Evolutionary conservation across 2,329 filamentous ascomycete species (phyloP).

Genomic region (Verticillium albo-atrum): DNA sequence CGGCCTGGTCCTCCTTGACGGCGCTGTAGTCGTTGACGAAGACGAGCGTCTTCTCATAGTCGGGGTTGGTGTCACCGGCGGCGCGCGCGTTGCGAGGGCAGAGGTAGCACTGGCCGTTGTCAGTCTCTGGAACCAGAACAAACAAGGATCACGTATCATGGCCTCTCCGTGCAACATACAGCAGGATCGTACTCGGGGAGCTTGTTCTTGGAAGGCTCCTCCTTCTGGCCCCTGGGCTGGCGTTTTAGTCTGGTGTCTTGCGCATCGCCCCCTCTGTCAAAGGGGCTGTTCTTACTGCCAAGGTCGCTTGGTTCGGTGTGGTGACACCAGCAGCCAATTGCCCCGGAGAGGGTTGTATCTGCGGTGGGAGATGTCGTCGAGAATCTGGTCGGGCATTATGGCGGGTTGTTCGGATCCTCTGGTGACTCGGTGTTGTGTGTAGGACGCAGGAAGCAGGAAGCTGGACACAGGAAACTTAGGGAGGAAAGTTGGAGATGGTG

Average conservation of each 20-base stretch:
- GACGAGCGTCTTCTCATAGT: slow-evolving; percentile 82
- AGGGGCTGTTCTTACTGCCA: slow-evolving; percentile 72
- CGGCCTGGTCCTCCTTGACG: slow-evolving; percentile 86
- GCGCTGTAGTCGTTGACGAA: slow-evolving; percentile 98
- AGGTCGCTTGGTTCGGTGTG: slow-evolving; percentile 91
- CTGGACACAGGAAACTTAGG: not conserved
- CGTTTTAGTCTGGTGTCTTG: not conserved
- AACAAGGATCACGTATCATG: no score
- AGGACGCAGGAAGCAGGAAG: not conserved
- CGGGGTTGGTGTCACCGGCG: slow-evolving; percentile 78
- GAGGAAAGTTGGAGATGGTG: not conserved
- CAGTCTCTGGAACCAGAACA: not conserved
- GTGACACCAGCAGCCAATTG: slow-evolving; percentile 90
- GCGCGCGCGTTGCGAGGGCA: slow-evolving; percentile 90
- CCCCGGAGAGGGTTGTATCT: slow-evolving; percentile 89
- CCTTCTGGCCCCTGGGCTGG: slow-evolving; percentile 65
- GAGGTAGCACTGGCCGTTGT: slow-evolving; percentile 70
- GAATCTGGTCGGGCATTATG: slow-evolving; percentile 67
- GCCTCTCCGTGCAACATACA: slow-evolving; percentile 29
- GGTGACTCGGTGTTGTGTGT: not conserved
- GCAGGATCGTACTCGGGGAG: slow-evolving; percentile 78
- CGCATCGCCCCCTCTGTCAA: not conserved
- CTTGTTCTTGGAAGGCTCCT: slow-evolving; percentile 61
- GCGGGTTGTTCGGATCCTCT: not conserved
- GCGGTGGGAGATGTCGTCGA: slow-evolving; percentile 95